Evolutionary conservation across 306 rosid genomes (phyloP).

Genomic region (Lablab purpureus): DNA sequence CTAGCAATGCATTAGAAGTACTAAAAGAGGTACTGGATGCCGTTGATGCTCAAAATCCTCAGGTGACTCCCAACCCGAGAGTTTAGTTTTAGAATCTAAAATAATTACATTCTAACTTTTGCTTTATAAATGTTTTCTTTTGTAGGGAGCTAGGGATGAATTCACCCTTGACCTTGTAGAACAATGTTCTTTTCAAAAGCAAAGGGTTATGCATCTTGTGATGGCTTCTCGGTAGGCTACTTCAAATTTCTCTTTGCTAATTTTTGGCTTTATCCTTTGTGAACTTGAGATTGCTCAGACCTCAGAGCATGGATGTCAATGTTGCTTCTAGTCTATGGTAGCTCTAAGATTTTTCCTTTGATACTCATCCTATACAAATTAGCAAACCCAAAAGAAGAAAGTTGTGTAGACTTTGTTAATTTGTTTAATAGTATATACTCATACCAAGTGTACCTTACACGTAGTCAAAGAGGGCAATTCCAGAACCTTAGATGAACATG

Average conservation of each 20-base stretch:
- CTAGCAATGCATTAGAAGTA: conserved; percentile 80
- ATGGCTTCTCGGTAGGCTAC: conserved; percentile 88
- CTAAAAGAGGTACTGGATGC: conserved; percentile 94
- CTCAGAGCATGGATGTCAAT: conserved; percentile 33
- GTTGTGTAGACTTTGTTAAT: background rate
- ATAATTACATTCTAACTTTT: conserved; percentile 1
- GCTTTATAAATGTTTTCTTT: conserved; percentile 30
- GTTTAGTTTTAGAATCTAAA: conserved; percentile 32
- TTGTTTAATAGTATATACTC: background rate
- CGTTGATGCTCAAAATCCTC: conserved; percentile 71
- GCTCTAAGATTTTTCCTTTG: conserved; percentile 2
- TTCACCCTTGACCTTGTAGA: conserved; percentile 98
- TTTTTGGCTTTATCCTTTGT: conserved; percentile 10
- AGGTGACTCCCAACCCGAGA: conserved; percentile 57
- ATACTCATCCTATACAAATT: background rate
- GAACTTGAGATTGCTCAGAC: conserved; percentile 33
- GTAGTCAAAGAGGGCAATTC: background rate
- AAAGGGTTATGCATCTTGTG: conserved; percentile 92
- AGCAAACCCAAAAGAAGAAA: background rate
- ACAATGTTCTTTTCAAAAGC: conserved; percentile 96
- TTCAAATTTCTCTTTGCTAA: conserved; percentile 35
- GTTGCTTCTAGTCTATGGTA: conserved; percentile 23
- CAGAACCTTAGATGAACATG: too few relatives aligned
- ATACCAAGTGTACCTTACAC: background rate
- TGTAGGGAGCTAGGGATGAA: conserved; percentile 87